phyloP scores from a whole-genome alignment of 1,284 basidiomycete genomes.

The Cystobasidium sp. region DNA sequence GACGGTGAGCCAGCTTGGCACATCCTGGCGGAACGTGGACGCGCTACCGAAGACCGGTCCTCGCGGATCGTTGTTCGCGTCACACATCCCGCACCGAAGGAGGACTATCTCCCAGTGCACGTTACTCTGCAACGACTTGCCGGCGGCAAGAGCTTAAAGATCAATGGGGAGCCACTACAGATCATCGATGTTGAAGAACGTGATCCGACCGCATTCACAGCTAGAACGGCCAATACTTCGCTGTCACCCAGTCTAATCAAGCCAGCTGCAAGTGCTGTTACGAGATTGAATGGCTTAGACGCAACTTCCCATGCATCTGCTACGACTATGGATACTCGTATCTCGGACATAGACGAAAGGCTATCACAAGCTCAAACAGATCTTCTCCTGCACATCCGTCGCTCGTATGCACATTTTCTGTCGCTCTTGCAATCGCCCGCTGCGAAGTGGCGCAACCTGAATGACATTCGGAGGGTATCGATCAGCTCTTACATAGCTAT shows the following conservation, averaged over 20 bases:
- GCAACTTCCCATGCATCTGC: conserved; percentile 33
- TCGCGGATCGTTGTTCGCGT: conserved; percentile 72
- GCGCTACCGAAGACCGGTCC: conserved; percentile 60
- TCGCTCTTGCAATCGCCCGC: conserved; percentile 96
- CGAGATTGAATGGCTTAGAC: conserved; percentile 8
- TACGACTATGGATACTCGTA: conserved; percentile 11
- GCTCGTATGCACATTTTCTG: conserved; percentile 98
- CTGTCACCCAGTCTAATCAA: conserved; percentile 30
- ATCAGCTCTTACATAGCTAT: conserved; percentile 94
- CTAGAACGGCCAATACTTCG: neutral
- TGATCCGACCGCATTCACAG: conserved; percentile 66
- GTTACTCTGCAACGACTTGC: conserved; percentile 76
- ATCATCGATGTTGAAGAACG: conserved; percentile 70
- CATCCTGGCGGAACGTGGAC: conserved; percentile 68
- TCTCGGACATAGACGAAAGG: neutral
- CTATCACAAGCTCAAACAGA: conserved; percentile 28
- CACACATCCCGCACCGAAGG: conserved; percentile 69
- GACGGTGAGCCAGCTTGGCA: conserved; percentile 53
- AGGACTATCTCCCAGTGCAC: conserved; percentile 76
- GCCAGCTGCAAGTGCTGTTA: conserved; percentile 31
- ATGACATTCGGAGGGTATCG: conserved; percentile 80
- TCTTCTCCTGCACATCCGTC: conserved; percentile 78
- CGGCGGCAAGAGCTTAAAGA: conserved; percentile 67
- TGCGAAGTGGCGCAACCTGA: conserved; percentile 89
- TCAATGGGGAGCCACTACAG: conserved; percentile 79